A percentile compares a stretch with the other conserved stretches of the same genome.
Evolutionary conservation across 495 filamentous ascomycete species (phyloP).

Genomic region (Penicillium crystallinum): DNA sequence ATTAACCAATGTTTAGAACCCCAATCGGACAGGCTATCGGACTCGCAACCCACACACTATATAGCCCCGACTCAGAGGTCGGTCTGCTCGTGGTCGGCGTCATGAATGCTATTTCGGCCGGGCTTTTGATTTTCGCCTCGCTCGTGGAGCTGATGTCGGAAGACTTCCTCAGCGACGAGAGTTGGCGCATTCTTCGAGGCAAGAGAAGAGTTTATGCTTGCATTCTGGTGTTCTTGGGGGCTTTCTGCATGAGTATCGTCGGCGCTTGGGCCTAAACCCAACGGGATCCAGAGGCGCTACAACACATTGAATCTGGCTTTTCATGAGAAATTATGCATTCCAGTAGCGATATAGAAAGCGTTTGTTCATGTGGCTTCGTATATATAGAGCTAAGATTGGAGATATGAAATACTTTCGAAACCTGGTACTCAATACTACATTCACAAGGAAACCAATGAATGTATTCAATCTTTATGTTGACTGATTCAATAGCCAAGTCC

Average conservation of each 20-base stretch:
- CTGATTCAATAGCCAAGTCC: too few species aligned
- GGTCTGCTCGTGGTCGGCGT: conserved; percentile 62
- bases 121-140: conserved; percentile 56
- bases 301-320: not conserved
- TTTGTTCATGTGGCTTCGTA: too few species aligned
- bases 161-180: conserved; percentile 60
- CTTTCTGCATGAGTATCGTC: conserved; percentile 73
- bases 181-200: conserved; percentile 54
- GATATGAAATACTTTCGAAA: too few species aligned
- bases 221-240: conserved; percentile 62
- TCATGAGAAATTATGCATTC: too few species aligned
- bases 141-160: conserved; percentile 59
- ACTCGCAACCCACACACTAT: conserved; percentile 52
- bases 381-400: too few species aligned
- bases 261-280: conserved; percentile 69
- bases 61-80: conserved; percentile 59
- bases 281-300: not conserved
- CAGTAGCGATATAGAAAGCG: not conserved
- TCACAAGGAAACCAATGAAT: too few species aligned
- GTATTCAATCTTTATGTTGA: too few species aligned
- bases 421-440: too few species aligned
- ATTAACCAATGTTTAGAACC: conserved; percentile 50
- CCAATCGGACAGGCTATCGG: conserved; percentile 82
- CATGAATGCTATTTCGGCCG: conserved; percentile 65
- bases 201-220: conserved; percentile 63